Evolutionary conservation across 2,329 filamentous ascomycete genomes (phyloP).

Genomic region (Hymenotorrendiella dingleyae): DNA sequence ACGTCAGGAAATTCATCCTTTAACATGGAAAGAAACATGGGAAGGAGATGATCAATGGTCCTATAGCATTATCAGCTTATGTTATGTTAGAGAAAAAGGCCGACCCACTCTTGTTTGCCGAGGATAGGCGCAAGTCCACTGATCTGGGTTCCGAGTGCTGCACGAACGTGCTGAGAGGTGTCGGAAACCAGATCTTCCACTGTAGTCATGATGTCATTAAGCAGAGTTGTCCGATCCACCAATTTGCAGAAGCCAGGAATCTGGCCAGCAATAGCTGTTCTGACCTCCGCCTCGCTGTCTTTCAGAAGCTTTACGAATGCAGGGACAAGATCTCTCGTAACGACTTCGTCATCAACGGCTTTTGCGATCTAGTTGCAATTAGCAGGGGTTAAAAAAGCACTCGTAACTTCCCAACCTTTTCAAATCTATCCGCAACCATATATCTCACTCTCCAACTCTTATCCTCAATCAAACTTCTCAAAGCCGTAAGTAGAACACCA

Average conservation of each 20-base stretch:
- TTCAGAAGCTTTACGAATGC: conserved; percentile 97
- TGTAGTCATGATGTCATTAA: conserved; percentile 94
- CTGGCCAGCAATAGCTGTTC: conserved; percentile 93
- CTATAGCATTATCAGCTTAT: conserved; percentile 39
- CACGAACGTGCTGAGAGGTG: conserved; percentile 92
- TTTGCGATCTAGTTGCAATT: conserved; percentile 71
- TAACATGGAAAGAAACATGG: conserved; percentile 99
- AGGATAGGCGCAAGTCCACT: conserved; percentile 94
- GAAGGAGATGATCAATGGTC: conserved; percentile 91
- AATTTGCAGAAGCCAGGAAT: conserved; percentile 93
- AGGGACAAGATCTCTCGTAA: conserved; percentile 87
- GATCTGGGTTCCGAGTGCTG: conserved; percentile 92
- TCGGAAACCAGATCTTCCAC: conserved; percentile 96
- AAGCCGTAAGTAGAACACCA: conserved; percentile 81
- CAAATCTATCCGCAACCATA: conserved; percentile 98
- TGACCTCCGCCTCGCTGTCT: conserved; percentile 95
- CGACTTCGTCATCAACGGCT: conserved; percentile 94
- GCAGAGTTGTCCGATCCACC: conserved; percentile 78
- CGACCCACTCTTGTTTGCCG: conserved; percentile 97
- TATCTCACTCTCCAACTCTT: conserved; percentile 99
- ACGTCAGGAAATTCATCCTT: conserved; percentile 99
- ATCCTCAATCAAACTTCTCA: conserved; percentile 93
- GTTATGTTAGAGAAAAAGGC: conserved; percentile 10
- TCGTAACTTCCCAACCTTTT: conserved; percentile 63
- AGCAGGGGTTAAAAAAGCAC: conserved; percentile 6